Evolutionary conservation across 139 green algal species (phyloP).

Genomic region (Micractinium sp.): DNA sequence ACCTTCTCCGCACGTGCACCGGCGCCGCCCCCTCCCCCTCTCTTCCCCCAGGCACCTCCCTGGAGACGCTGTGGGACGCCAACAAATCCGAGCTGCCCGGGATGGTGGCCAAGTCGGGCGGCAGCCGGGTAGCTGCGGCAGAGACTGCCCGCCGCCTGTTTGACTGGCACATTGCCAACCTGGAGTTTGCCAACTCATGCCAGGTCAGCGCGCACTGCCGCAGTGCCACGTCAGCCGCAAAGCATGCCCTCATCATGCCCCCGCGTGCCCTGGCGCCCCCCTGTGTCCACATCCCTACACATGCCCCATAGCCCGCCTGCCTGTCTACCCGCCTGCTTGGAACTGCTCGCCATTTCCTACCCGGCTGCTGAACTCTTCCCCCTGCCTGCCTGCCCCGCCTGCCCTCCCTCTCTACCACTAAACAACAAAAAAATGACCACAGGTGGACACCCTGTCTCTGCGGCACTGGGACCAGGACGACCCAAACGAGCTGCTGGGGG

Average conservation of each 20-base stretch:
- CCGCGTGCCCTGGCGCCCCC: too few species aligned
- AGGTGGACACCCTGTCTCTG: constrained; percentile 70
- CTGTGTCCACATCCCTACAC: too few species aligned
- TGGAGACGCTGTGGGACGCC: constrained; percentile 63
- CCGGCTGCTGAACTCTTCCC: too few species aligned
- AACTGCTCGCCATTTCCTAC: too few species aligned
- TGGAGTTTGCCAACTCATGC: constrained; percentile 94
- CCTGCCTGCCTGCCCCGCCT: too few species aligned
- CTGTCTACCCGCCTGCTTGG: too few species aligned
- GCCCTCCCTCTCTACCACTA: too few species aligned
- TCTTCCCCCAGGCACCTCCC: constrained; percentile 16
- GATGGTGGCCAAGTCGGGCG: not conserved
- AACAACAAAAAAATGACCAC: not conserved
- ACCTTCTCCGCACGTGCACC: too few species aligned
- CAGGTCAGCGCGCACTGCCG: not conserved
- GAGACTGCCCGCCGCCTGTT: constrained; percentile 63
- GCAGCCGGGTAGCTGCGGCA: not conserved
- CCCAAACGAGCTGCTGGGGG: constrained; percentile 76
- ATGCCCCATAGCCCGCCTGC: too few species aligned
- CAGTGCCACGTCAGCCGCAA: not conserved
- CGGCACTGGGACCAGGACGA: constrained; percentile 95
- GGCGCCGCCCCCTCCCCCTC: not conserved
- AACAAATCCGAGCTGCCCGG: not conserved
- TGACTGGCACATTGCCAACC: constrained; percentile 96
- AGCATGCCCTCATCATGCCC: too few species aligned